phyloP scores from a whole-genome alignment of 2,329 filamentous ascomycete species.

The Pochonia chlamydosporia region DNA sequence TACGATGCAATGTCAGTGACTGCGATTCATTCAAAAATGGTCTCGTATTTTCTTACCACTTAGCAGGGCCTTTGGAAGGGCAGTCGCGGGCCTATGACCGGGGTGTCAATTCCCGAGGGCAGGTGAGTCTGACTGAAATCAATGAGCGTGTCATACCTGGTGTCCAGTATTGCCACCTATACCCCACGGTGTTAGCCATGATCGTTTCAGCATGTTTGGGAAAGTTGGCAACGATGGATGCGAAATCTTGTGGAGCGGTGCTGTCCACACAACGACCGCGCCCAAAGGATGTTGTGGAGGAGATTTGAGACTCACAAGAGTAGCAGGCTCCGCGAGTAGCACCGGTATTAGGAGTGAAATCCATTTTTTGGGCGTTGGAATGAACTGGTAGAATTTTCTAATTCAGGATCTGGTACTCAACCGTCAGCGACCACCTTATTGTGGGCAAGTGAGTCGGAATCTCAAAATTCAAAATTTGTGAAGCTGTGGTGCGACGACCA shows the following conservation, averaged over 20 bases:
- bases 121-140: not conserved
- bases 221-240: not conserved
- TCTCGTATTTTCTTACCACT: slow-evolving; percentile 55
- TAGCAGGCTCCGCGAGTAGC: slow-evolving; percentile 42
- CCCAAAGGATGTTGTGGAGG: too few species aligned
- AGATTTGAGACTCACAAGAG: slow-evolving; percentile 36
- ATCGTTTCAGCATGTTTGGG: not conserved
- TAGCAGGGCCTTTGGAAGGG: slow-evolving; percentile 76
- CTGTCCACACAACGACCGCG: too few species aligned
- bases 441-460: not conserved
- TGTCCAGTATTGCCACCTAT: slow-evolving; percentile 67
- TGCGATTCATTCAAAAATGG: not conserved
- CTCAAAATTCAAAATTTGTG: not conserved
- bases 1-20: slow-evolving; percentile 26
- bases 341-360: slow-evolving; percentile 17
- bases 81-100: slow-evolving; percentile 69
- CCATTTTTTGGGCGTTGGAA: slow-evolving; percentile 27
- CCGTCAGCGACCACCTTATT: not conserved
- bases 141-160: slow-evolving; percentile 53
- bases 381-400: not conserved
- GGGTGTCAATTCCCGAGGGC: slow-evolving; percentile 13
- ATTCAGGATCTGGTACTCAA: not conserved
- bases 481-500: not conserved
- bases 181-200: slow-evolving; percentile 1
- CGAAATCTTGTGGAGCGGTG: not conserved